phyloP scores from a whole-genome alignment of 1,139 yeast species.

The Zygosaccharomyces sapae region DNA sequence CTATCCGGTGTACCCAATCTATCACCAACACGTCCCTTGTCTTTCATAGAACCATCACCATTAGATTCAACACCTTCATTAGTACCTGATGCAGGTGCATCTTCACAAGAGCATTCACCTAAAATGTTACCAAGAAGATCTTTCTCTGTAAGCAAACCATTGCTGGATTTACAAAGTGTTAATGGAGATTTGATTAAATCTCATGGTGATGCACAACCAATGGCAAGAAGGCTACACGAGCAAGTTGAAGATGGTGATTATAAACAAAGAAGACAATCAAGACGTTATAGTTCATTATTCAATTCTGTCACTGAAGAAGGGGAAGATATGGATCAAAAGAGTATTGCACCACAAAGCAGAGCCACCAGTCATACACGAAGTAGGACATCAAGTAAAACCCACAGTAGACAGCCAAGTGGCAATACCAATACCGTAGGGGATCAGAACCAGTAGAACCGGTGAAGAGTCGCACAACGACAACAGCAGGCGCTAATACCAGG shows the following conservation, averaged over 20 bases:
- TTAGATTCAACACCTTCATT: constrained; percentile 20
- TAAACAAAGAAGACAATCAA: constrained; percentile 20
- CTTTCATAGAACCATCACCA: constrained; percentile 14
- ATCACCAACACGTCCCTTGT: constrained; percentile 4
- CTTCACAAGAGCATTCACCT: constrained; percentile 21
- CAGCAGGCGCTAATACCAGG: not conserved
- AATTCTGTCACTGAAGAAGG: constrained; percentile 21
- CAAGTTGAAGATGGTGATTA: constrained; percentile 22
- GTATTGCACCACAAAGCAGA: constrained; percentile 13
- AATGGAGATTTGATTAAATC: constrained; percentile 38
- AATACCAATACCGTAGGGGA: not conserved
- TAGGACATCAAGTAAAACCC: not conserved
- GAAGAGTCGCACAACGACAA: not conserved
- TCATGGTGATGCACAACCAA: constrained; percentile 21
- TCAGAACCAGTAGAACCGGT: not conserved
- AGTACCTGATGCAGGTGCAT: constrained; percentile 15
- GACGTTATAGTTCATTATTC: constrained; percentile 20
- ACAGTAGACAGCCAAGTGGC: constrained; percentile 1
- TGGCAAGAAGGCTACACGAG: constrained; percentile 23
- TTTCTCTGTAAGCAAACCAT: constrained; percentile 33
- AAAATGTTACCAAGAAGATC: constrained; percentile 24
- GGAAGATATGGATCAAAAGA: constrained; percentile 12
- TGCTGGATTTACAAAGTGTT: constrained; percentile 35
- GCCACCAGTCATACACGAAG: no score
- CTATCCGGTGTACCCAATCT: constrained; percentile 42